phyloP scores from a whole-genome alignment of 108 stramenopile genomes.

The Licmophora abbreviata region DNA sequence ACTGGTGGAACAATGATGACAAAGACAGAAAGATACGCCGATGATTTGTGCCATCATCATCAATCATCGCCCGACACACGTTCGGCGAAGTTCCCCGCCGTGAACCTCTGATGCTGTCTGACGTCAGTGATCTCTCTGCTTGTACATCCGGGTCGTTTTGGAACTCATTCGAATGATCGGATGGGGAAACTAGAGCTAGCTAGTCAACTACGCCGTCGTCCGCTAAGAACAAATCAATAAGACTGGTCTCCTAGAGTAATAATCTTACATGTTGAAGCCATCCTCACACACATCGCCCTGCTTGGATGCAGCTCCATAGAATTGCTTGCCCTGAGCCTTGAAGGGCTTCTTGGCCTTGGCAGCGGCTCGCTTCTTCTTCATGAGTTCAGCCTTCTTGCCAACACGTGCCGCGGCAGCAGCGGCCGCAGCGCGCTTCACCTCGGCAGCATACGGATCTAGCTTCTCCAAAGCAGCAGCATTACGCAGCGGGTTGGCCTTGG shows the following conservation, averaged over 20 bases:
- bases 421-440: constrained; percentile 64
- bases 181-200: no score
- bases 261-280: constrained; percentile 36
- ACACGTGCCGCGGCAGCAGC: constrained; percentile 52
- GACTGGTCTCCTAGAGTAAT: no score
- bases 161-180: no score
- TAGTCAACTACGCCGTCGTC: no score
- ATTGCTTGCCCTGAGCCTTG: constrained; percentile 73
- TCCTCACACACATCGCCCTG: constrained; percentile 83
- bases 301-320: constrained; percentile 57
- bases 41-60: no score
- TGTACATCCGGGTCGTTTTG: no score
- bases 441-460: constrained; percentile 93
- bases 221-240: no score
- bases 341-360: constrained; percentile 52
- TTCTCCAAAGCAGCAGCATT: constrained; percentile 80
- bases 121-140: no score
- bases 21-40: no score
- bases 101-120: no score
- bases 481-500: constrained; percentile 94
- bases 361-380: constrained; percentile 49
- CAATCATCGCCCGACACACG: no score
- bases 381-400: constrained; percentile 47
- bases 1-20: not conserved
- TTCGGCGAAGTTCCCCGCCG: no score